A percentile compares a stretch with the other conserved stretches of the same genome.
phyloP scores from a whole-genome alignment of 108 stramenopile genomes.

The Skeletonema costatum region DNA sequence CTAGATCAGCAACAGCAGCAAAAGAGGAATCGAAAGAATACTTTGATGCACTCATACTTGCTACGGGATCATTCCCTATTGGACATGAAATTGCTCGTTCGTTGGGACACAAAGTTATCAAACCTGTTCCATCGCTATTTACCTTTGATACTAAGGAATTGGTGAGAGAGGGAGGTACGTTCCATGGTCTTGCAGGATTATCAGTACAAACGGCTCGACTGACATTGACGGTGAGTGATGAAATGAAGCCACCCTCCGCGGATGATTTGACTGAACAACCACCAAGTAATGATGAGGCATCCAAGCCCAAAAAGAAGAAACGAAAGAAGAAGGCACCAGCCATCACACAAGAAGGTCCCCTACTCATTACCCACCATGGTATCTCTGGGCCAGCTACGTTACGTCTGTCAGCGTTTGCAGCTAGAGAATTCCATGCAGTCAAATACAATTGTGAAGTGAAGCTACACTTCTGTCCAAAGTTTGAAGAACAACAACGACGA shows the following conservation, averaged over 20 bases:
- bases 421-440: constrained; percentile 75
- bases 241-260: constrained; percentile 15
- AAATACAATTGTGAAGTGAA: constrained; percentile 66
- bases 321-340: constrained; percentile 38
- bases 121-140: constrained; percentile 91
- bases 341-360: constrained; percentile 76
- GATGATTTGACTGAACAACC: constrained; percentile 1
- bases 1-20: constrained; percentile 21
- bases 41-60: constrained; percentile 83
- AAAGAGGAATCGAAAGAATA: constrained; percentile 39
- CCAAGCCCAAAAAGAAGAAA: constrained; percentile 37
- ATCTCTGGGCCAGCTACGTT: constrained; percentile 92
- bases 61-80: constrained; percentile 88
- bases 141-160: constrained; percentile 81
- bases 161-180: constrained; percentile 59
- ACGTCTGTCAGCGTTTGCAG: constrained; percentile 91
- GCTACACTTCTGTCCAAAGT: constrained; percentile 62
- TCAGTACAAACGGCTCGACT: constrained; percentile 69
- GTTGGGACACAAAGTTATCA: constrained; percentile 79
- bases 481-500: constrained; percentile 33
- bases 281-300: not conserved
- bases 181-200: constrained; percentile 78
- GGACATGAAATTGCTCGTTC: constrained; percentile 85
- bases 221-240: constrained; percentile 41
- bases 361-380: constrained; percentile 93